These are phyloP conservation scores for Phyllosticta citrichinensis DNA, from an alignment of 2,329 filamentous ascomycete species.

Conservation along the genomic window DNA sequence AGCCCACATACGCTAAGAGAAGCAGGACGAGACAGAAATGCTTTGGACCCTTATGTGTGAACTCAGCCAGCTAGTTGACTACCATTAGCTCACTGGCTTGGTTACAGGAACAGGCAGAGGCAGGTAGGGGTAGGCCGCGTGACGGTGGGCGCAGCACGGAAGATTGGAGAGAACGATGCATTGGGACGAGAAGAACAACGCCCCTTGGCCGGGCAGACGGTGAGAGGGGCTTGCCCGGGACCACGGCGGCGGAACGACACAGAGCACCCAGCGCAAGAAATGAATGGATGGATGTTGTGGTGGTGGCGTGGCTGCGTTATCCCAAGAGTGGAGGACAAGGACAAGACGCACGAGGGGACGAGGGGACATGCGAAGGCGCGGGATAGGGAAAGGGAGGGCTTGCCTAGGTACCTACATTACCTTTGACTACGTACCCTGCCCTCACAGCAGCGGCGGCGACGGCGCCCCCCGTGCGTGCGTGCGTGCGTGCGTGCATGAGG, in stretches of 20 bases:
- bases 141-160: too few relatives aligned
- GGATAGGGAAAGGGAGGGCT: neutral
- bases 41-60: too few relatives aligned
- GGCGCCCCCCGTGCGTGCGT: too few relatives aligned
- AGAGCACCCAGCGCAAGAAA: too few relatives aligned
- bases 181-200: neutral
- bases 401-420: neutral
- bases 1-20: too few relatives aligned
- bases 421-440: neutral
- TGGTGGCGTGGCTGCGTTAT: neutral
- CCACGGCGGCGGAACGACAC: neutral
- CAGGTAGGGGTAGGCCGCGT: too few relatives aligned
- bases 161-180: neutral
- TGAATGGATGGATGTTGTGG: neutral
- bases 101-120: too few relatives aligned
- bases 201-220: neutral
- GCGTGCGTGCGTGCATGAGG: neutral
- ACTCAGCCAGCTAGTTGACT: too few relatives aligned
- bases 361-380: neutral
- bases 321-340: too few relatives aligned
- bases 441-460: neutral
- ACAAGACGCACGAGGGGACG: neutral
- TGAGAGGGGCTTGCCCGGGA: neutral
- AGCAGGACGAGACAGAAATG: too few relatives aligned
- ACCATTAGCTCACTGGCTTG: too few relatives aligned